Conservation (phyloP, 23 red algal species). For the Gracilaria domingensis region DNA sequence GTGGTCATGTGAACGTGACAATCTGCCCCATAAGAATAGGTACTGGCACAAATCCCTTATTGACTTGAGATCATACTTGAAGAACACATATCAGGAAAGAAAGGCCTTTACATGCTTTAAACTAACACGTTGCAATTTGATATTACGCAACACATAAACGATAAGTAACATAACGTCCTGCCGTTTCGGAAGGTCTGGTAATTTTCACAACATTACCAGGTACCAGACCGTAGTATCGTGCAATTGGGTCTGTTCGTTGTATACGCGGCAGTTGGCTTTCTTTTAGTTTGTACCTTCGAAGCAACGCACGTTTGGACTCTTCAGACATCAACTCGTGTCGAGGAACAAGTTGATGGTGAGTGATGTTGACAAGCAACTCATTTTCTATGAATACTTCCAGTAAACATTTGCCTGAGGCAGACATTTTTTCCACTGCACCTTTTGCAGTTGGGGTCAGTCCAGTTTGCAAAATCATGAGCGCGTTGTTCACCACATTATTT, state of each 20-base stretch:
- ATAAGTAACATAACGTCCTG: constrained; percentile 98
- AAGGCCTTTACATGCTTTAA: neutral
- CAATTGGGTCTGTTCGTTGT: constrained; percentile 88
- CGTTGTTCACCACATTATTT: constrained; percentile 78
- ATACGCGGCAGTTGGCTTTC: constrained; percentile 97
- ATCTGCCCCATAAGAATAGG: neutral
- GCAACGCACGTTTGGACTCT: constrained; percentile 86
- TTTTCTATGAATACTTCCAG: constrained; percentile 93
- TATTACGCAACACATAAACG: constrained; percentile 71
- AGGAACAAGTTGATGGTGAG: constrained; percentile 94
- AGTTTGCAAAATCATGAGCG: constrained; percentile 85
- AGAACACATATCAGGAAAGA: neutral
- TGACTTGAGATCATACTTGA: neutral
- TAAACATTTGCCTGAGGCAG: constrained; percentile 49
- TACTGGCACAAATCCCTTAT: neutral
- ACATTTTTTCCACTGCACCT: constrained; percentile 75
- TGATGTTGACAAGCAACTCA: constrained; percentile 98
- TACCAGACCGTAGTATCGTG: constrained; percentile 91
- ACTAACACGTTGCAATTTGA: constrained; percentile 7
- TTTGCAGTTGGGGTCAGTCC: constrained; percentile 92
- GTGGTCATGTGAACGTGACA: neutral
- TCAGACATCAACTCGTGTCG: constrained; percentile 90
- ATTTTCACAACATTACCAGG: constrained; percentile 94
- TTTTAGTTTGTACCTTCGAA: constrained; percentile 95
- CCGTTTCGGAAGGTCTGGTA: constrained; percentile 93